Evolutionary conservation across 169 alveolate species (phyloP).

Genomic region (Plasmodium ovale): DNA sequence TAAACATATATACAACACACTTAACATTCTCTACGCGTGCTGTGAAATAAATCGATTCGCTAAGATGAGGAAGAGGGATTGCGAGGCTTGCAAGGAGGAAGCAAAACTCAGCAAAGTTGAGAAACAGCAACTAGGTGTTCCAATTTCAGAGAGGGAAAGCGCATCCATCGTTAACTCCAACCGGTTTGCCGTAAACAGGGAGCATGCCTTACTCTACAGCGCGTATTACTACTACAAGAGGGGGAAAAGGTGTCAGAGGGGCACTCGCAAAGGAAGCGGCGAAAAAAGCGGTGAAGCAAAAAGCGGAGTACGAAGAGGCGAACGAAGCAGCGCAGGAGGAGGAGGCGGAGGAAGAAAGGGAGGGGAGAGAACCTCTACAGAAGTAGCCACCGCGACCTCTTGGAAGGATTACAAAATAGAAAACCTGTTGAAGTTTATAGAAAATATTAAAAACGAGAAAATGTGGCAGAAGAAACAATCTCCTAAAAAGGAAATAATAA

Average conservation of each 20-base stretch:
- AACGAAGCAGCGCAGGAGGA: not conserved
- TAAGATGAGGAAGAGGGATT: not conserved
- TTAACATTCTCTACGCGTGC: slow-evolving; percentile 40
- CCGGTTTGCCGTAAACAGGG: slow-evolving; percentile 9
- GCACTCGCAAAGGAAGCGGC: no score
- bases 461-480: not conserved
- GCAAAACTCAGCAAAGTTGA: not conserved
- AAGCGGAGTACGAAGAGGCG: not conserved
- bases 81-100: not conserved
- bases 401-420: slow-evolving; percentile 3
- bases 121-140: not conserved
- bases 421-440: slow-evolving; percentile 44
- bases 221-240: slow-evolving; percentile 36
- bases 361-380: no score
- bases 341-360: not conserved
- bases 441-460: slow-evolving; percentile 38
- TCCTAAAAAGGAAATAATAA: slow-evolving; percentile 21
- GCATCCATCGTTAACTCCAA: slow-evolving; percentile 18
- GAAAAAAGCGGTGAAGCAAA: not conserved
- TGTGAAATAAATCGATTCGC: slow-evolving; percentile 2
- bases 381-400: not conserved
- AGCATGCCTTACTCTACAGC: slow-evolving; percentile 30
- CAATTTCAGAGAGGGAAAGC: not conserved
- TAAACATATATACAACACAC: slow-evolving; percentile 50
- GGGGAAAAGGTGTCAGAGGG: not conserved